phyloP scores from a whole-genome alignment of 192 early-diverging fungal species.

The Coemansia sp. region DNA sequence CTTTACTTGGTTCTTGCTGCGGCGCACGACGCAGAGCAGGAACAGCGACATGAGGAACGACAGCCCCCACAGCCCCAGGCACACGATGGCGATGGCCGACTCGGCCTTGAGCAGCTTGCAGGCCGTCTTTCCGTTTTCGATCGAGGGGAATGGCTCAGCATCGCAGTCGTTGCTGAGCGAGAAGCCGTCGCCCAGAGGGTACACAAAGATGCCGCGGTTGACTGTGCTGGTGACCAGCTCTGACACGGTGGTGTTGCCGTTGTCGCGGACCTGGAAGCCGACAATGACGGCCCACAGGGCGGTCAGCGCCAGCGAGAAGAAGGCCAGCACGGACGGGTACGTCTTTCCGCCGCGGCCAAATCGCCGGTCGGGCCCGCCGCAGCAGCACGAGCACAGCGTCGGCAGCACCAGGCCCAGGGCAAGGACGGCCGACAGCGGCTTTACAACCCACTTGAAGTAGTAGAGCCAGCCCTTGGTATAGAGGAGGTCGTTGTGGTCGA shows the following conservation, averaged over 20 bases:
- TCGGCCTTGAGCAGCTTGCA: slow-evolving; percentile 43
- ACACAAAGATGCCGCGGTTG: slow-evolving; percentile 11
- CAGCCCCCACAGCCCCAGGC: slow-evolving; percentile 38
- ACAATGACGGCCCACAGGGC: slow-evolving; percentile 46
- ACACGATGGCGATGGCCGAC: slow-evolving; percentile 28
- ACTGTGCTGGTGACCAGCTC: slow-evolving; percentile 17
- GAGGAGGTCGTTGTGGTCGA: slow-evolving; percentile 35
- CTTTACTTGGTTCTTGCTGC: background rate
- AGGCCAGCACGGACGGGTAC: slow-evolving; percentile 19
- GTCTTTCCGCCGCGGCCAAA: slow-evolving; percentile 14
- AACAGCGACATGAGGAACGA: slow-evolving; percentile 27
- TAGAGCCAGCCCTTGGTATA: slow-evolving; percentile 47
- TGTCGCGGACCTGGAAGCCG: slow-evolving; percentile 36
- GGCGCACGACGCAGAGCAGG: slow-evolving; percentile 33
- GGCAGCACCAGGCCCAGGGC: slow-evolving; percentile 29
- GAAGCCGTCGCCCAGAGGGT: slow-evolving; percentile 44
- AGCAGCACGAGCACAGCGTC: slow-evolving; percentile 43
- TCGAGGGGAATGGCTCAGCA: slow-evolving; percentile 19
- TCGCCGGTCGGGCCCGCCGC: slow-evolving; percentile 15
- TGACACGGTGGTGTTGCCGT: slow-evolving; percentile 7
- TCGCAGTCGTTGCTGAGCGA: slow-evolving; percentile 46
- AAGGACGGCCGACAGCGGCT: slow-evolving; percentile 35
- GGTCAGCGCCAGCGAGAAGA: slow-evolving; percentile 33
- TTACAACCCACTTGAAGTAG: slow-evolving; percentile 49
- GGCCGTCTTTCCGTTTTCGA: slow-evolving; percentile 30